Base-by-base conservation (phyloP, 2,329 filamentous ascomycete species). In the Aureobasidium mangrovei region DNA sequence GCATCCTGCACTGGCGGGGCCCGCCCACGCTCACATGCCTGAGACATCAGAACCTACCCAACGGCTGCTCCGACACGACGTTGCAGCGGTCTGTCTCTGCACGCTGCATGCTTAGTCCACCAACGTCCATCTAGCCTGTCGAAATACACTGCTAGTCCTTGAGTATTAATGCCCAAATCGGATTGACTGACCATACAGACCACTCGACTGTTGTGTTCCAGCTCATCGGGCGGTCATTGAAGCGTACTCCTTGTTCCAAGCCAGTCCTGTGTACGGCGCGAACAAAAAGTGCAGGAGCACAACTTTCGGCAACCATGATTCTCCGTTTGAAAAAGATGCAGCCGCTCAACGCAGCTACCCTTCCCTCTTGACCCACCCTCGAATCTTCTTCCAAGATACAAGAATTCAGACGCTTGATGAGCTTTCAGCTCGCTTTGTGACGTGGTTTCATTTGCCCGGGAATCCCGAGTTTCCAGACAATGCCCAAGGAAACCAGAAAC, bases 31-130 rank as follows among this genome's bases (percentile, higher is more conserved):
- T 35, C 35, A 39, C 12, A 35, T 39, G 46, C n/a, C 35, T 49
- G 46, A 49, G 46, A 49, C 46, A 49, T 7, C 29, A 40, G 46
- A 49, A 49, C 46, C 40, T 28, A 6, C 4, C 8, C 36, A 49
- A 49, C 46, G 46, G 46, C 12, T 32, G 27, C 40, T 4, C 27
- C 46, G 46, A 40, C 45, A 49, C 40, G 46, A 49, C 46, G 46
- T 49, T 49, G 18, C 27, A 49, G 1, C 28, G 36, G 7, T 40
- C 10, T 40, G 46, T 49, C 46, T 40, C 35, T 49, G 46, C 35
- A 7, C 18, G 18, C 18, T 28, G 9, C 26, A 9, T 38, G 26
- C 27, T 2, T 3, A 40, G 1, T 26, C 7, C 35, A 49, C 32
- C 36, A 29, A 32, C 36, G 46, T 27, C 36, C 24, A 39, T 40